Evolutionary conservation across 2,329 filamentous ascomycete species (phyloP), one percentile per base, ranked within the genome.

Genomic region (Phaeophleospora eucalypticola): DNA sequence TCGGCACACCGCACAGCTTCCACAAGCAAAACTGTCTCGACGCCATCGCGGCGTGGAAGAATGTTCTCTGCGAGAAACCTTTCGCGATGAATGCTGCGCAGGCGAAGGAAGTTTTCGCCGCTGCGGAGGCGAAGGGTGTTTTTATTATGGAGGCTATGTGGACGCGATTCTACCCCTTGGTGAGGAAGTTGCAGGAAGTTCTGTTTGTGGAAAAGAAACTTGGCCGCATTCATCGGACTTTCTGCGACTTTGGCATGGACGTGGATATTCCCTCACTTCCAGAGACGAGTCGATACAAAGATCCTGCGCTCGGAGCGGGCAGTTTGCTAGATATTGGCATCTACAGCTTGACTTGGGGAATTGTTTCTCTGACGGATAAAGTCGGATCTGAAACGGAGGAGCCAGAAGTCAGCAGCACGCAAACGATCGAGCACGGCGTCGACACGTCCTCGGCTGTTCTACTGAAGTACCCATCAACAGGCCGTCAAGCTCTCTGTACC

Each of bases 81-180:
- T 73, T 76, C 45, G 61, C 68, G 0, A 48, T 75, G 29, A 75
- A 67, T 14, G 66, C 68, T 0, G 54, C 43, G 2, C 69, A 75
- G 29, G 67, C 71, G 0, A 60, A 52, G 19, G 65, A 71, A 35
- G 67, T 75, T 2, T 65, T 73, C 12, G 63, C 54, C 1, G 67
- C 68, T 0, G 72, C 72, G 0, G 59, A 64, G 46, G 46, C 53
- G 20, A 69, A 69, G 46, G 65, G 67, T 7, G 66, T 75, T 2
- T 75, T 69, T 45, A 53, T 75, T 18, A 69, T 71, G 61, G 72
- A 75, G 53, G 72, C 71, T 9, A 68, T 74, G 67, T 74, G 71
- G 72, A 68, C 68, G 2, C 67, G 72, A 9, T 70, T 70, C 58
- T 70, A 64, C 15, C 70, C 72, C 0, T 52, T 75, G 2, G 59